Evolutionary conservation across 2,329 filamentous ascomycete genomes (phyloP).

Genomic region (Zymoseptoria pseudotritici): DNA sequence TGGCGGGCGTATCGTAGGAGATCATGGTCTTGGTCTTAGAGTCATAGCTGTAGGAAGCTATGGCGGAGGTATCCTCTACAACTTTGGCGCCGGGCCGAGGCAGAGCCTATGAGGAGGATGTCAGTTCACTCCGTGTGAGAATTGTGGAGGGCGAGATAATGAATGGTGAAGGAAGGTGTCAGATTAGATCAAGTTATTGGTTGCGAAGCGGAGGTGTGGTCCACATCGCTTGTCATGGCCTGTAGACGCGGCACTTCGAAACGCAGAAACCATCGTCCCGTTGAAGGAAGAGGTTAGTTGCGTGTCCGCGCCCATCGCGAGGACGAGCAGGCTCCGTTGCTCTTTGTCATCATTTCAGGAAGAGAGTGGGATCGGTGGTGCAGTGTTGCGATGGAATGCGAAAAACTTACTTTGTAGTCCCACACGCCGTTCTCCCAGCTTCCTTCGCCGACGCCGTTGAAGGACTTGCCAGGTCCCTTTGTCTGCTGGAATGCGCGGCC

Average conservation of each 20-base stretch:
- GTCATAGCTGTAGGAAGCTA: constrained; percentile 74
- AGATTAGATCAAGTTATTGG: constrained; percentile 35
- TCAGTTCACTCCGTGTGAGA: not conserved
- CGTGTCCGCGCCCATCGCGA: not conserved
- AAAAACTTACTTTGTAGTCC: constrained; percentile 62
- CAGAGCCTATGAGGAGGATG: constrained; percentile 43
- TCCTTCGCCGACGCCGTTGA: constrained; percentile 65
- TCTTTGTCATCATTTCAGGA: constrained; percentile 46
- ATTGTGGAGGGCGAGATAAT: not conserved
- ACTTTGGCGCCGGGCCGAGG: constrained; percentile 60
- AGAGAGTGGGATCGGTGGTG: constrained; percentile 35
- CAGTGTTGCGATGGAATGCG: not conserved
- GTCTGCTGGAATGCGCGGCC: constrained; percentile 79
- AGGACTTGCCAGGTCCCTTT: constrained; percentile 62
- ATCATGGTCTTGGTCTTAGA: constrained; percentile 57
- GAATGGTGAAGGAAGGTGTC: constrained; percentile 12
- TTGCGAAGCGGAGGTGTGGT: constrained; percentile 3
- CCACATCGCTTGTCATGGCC: not conserved
- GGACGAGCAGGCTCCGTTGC: constrained; percentile 7
- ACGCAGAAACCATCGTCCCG: constrained; percentile 10
- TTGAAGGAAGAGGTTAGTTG: constrained; percentile 7
- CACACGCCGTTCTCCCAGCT: constrained; percentile 79
- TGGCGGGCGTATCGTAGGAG: constrained; percentile 63
- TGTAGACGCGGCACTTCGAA: not conserved
- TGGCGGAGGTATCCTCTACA: constrained; percentile 53